phyloP scores from a whole-genome alignment of 345 rosid genomes.

The Pistacia integerrima region DNA sequence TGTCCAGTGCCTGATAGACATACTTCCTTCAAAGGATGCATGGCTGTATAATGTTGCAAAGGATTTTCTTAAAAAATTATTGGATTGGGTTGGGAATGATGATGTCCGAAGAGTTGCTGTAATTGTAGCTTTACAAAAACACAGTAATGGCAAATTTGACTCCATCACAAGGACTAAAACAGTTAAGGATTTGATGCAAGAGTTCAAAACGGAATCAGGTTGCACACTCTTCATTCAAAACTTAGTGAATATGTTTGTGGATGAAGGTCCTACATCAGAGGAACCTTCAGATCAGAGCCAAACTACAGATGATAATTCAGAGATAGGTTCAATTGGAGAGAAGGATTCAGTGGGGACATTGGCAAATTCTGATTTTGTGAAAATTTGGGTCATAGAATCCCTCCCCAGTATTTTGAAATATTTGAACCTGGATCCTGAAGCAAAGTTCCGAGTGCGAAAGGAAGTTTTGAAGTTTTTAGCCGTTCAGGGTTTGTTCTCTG shows the following conservation, averaged over 20 bases:
- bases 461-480: conserved; percentile 89
- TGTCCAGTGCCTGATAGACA: conserved; percentile 92
- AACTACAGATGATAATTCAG: conserved; percentile 97
- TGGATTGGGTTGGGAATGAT: conserved; percentile 74
- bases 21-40: conserved; percentile 84
- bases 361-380: conserved; percentile 71
- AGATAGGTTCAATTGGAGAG: conserved; percentile 77
- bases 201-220: conserved; percentile 78
- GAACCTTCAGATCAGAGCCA: conserved; percentile 99
- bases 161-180: conserved; percentile 67
- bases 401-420: conserved; percentile 73
- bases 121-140: conserved; percentile 80
- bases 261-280: conserved; percentile 71
- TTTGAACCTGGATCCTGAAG: conserved; percentile 70
- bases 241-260: conserved; percentile 77
- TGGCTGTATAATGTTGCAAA: conserved; percentile 85
- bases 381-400: conserved; percentile 89
- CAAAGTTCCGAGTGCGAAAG: conserved; percentile 69
- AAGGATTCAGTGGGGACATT: conserved; percentile 59
- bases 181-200: conserved; percentile 75
- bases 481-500: conserved; percentile 90
- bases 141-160: conserved; percentile 91
- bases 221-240: conserved; percentile 80
- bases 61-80: conserved; percentile 70
- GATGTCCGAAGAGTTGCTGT: conserved; percentile 82